phyloP scores from a whole-genome alignment of 345 rosid species.

The Dovyalis caffra region DNA sequence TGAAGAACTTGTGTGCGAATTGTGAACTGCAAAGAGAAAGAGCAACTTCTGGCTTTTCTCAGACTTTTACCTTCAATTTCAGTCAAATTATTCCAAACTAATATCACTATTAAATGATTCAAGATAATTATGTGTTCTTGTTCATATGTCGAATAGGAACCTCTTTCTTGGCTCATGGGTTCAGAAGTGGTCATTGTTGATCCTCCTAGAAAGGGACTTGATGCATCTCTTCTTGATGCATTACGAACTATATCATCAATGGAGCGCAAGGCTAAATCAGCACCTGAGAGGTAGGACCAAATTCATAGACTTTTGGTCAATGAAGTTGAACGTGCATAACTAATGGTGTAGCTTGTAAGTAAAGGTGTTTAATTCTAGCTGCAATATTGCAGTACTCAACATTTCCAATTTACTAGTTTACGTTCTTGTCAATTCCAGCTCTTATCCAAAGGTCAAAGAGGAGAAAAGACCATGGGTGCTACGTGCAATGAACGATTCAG shows the following conservation, averaged over 20 bases:
- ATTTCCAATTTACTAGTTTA: neutral
- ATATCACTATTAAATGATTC: neutral
- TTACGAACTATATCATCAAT: constrained; percentile 47
- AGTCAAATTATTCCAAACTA: neutral
- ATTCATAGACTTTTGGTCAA: neutral
- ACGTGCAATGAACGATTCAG: constrained; percentile 74
- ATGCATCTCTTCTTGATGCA: constrained; percentile 65
- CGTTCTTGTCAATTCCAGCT: constrained; percentile 33
- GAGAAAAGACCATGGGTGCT: constrained; percentile 97
- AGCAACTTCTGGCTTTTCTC: neutral
- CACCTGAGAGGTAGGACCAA: constrained; percentile 46
- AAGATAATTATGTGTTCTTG: constrained; percentile 1
- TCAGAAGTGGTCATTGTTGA: constrained; percentile 84
- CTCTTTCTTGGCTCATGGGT: constrained; percentile 86
- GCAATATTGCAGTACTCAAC: neutral
- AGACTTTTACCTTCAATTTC: neutral
- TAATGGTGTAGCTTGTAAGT: too few relatives aligned
- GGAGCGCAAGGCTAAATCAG: constrained; percentile 46
- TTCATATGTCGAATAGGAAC: constrained; percentile 53
- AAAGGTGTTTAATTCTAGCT: neutral
- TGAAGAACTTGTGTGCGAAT: neutral
- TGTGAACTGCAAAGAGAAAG: neutral
- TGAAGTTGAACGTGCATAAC: too few relatives aligned
- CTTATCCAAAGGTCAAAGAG: constrained; percentile 48
- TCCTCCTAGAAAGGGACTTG: constrained; percentile 96